Conservation (phyloP, 1,139 yeast genomes). For the Debaryomyces sp. region DNA sequence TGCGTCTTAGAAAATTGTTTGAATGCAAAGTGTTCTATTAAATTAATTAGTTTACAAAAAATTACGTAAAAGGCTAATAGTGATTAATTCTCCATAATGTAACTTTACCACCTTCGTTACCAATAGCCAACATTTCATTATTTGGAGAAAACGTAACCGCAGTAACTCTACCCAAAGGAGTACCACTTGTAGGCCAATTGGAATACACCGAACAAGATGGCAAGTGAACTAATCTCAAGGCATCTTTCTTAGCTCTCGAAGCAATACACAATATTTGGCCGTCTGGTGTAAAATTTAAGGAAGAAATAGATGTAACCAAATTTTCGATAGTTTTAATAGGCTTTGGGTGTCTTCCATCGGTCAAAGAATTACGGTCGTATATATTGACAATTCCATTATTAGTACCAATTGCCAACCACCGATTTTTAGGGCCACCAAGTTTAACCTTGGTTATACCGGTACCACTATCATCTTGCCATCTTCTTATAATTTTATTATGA, state of each 20-base stretch:
- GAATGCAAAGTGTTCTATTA: slow-evolving; percentile 6
- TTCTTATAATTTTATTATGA: slow-evolving; percentile 47
- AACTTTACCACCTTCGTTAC: slow-evolving; percentile 88
- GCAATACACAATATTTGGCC: slow-evolving; percentile 90
- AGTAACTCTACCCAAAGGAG: slow-evolving; percentile 94
- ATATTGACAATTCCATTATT: slow-evolving; percentile 88
- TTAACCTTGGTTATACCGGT: slow-evolving; percentile 79
- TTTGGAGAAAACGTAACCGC: slow-evolving; percentile 80
- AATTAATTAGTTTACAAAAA: neutral
- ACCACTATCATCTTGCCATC: slow-evolving; percentile 90
- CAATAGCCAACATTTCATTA: slow-evolving; percentile 82
- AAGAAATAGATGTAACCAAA: slow-evolving; percentile 77
- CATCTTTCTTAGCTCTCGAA: slow-evolving; percentile 83
- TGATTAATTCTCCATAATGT: slow-evolving; percentile 89
- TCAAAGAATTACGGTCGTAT: slow-evolving; percentile 58
- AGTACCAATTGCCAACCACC: slow-evolving; percentile 90
- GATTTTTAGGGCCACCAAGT: slow-evolving; percentile 74
- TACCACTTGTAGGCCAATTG: slow-evolving; percentile 97
- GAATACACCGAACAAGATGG: slow-evolving; percentile 85
- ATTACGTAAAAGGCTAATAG: slow-evolving; percentile 40
- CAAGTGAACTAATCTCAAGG: slow-evolving; percentile 81
- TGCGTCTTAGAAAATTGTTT: neutral
- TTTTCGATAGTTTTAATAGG: slow-evolving; percentile 74
- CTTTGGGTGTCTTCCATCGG: slow-evolving; percentile 26
- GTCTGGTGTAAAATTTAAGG: slow-evolving; percentile 76